phyloP scores from a whole-genome alignment of 1,284 basidiomycete species.

The Trichosporon ovoides region DNA sequence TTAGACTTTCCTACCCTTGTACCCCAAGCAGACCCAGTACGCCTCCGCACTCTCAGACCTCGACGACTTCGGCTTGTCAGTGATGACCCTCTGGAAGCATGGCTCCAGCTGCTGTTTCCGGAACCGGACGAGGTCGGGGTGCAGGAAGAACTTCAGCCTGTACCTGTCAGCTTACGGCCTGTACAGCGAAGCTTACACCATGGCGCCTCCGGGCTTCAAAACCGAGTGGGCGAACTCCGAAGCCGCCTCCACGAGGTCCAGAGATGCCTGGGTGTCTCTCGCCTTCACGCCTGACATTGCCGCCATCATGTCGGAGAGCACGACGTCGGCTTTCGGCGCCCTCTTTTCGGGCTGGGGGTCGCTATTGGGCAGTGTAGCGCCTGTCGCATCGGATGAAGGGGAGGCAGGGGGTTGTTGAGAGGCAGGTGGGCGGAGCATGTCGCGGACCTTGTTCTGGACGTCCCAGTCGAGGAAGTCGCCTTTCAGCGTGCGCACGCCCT shows the following conservation, averaged over 20 bases:
- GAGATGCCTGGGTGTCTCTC: constrained; percentile 42
- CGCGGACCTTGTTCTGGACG: constrained; percentile 53
- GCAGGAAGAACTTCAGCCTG: constrained; percentile 46
- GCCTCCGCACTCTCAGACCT: constrained; percentile 46
- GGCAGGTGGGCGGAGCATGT: constrained; percentile 1
- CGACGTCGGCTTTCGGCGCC: constrained; percentile 39
- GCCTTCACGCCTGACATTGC: constrained; percentile 44
- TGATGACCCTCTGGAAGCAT: constrained; percentile 37
- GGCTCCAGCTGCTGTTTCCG: constrained; percentile 36
- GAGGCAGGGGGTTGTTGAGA: background rate
- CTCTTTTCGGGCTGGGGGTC: background rate
- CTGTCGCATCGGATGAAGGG: background rate
- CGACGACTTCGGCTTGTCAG: constrained; percentile 46
- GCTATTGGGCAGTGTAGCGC: background rate
- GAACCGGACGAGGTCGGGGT: constrained; percentile 46
- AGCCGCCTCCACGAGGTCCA: constrained; percentile 46
- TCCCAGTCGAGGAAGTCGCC: constrained; percentile 66
- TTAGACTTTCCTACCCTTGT: constrained; percentile 23
- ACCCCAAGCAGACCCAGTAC: constrained; percentile 48
- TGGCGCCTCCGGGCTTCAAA: constrained; percentile 37
- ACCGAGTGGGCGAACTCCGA: constrained; percentile 37
- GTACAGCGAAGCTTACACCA: too few relatives aligned
- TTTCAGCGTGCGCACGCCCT: constrained; percentile 62
- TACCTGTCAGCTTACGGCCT: constrained; percentile 19
- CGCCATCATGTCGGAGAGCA: constrained; percentile 51